phyloP scores from a whole-genome alignment of 352 stramenopile genomes.

The Saprolegnia parasitica region DNA sequence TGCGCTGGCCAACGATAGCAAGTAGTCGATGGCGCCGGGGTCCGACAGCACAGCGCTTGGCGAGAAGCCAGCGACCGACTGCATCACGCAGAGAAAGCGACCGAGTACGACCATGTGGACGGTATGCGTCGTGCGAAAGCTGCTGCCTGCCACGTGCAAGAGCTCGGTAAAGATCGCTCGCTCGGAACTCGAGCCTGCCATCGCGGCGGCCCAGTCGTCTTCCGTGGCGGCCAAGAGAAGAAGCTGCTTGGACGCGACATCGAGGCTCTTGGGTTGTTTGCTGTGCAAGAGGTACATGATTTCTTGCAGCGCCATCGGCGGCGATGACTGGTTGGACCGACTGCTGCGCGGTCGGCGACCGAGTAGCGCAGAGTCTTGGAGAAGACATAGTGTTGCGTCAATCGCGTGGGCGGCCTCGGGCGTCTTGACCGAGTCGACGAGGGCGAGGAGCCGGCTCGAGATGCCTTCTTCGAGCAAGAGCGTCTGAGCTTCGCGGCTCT shows the following conservation, averaged over 20 bases:
- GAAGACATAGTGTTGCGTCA: not conserved
- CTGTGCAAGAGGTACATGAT: constrained; percentile 17
- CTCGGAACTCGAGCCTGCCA: not conserved
- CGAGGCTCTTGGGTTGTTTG: constrained; percentile 17
- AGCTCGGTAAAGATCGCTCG: constrained; percentile 14
- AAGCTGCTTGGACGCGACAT: constrained; percentile 15
- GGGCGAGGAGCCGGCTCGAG: not conserved
- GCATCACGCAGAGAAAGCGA: constrained; percentile 5
- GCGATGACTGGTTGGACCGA: not conserved
- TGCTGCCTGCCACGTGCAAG: constrained; percentile 5
- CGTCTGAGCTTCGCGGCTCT: not conserved
- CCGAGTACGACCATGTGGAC: not conserved
- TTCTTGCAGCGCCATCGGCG: constrained; percentile 17
- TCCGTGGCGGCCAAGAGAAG: not conserved
- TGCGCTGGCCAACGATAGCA: not conserved
- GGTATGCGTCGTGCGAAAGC: not conserved
- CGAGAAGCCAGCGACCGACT: not conserved
- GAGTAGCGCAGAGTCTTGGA: not conserved
- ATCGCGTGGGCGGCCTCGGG: not conserved
- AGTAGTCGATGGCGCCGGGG: constrained; percentile 6
- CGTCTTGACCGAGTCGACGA: not conserved
- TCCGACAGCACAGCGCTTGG: not conserved
- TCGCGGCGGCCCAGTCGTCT: not conserved
- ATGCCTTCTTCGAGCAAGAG: not conserved
- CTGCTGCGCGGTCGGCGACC: not conserved